Evolutionary conservation across 202 grass and related monocot genomes (phyloP), one percentile per base, ranked within the genome.

Genomic region (Digitaria exilis): DNA sequence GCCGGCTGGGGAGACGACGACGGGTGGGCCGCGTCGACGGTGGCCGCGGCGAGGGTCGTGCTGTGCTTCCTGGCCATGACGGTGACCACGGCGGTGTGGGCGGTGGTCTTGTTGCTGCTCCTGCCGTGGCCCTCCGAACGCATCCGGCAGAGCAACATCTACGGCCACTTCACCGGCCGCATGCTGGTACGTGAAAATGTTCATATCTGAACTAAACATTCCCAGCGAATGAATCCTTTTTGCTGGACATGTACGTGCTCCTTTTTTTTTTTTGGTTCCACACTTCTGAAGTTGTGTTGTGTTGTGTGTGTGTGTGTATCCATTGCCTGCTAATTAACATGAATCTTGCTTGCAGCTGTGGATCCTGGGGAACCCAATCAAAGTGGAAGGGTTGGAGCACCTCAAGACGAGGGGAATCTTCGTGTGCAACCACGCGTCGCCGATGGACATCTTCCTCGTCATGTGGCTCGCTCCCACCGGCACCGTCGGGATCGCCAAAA

Each of bases 401-500:
- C 85, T 88, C 31, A 77, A 73, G 6, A 87, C 71, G 9, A 84
- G 74, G 44, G 87, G 86, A 29, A 84, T 92, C 57, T 92, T 81
- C 69, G 78, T 92, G 65, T 81, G 90, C 76, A 92, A 87, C 77
- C 87, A 92, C 52, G 80, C 84, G 0, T 89, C 80, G 16, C 80
- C 50, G 1, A 48, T 89, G 2, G 84, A 87, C 55, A 74, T 87
- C 26, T 92, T 89, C 76, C 43, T 50, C 42, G 59, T 78, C 63
- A 89, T 92, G 84, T 92, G 87, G 87, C 42, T 92, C 66, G 83
- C 80, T 45, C 90, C 84, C 34, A 85, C 80, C 12, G 90, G 81
- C 22, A 93, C 90, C 21, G 87, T 90, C 60, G 87, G 87, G 25
- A 79, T 90, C 50, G 87, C 87, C 62, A 93, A 89, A 25, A 93